Conservation (phyloP, 73 alveolate species). For the Stentor coeruleus region DNA sequence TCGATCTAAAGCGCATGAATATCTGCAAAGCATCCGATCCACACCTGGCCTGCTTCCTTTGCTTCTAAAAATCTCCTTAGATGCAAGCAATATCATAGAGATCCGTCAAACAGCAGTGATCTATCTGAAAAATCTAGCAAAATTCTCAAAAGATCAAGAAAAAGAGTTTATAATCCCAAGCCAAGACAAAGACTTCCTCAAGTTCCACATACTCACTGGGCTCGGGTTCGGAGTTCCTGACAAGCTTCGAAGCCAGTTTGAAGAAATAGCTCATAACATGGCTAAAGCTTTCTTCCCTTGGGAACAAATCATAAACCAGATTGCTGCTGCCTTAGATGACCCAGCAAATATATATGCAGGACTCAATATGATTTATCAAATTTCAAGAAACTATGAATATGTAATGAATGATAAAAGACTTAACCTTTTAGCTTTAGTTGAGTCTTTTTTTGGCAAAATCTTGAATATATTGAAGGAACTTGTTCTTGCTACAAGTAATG, state of each 20-base stretch:
- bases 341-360: neutral
- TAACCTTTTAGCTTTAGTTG: slow-evolving; percentile 41
- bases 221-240: neutral
- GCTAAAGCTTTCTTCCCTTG: neutral
- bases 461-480: slow-evolving; percentile 25
- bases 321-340: slow-evolving; percentile 8
- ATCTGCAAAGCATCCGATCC: neutral
- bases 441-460: slow-evolving; percentile 33
- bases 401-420: slow-evolving; percentile 50
- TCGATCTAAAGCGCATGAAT: neutral
- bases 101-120: neutral
- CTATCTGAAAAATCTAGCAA: neutral
- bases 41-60: neutral
- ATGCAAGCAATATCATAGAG: neutral
- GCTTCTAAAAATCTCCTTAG: neutral
- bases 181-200: neutral
- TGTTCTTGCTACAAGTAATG: slow-evolving; percentile 26
- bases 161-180: neutral
- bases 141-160: neutral
- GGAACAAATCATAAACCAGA: neutral
- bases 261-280: neutral
- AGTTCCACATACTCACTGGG: neutral
- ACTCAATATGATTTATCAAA: neutral
- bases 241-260: neutral
- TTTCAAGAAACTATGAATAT: slow-evolving; percentile 38